A percentile compares a stretch with the other conserved stretches of the same genome.
Conservation (phyloP, 2,329 filamentous ascomycete species). For the Paracorniculantispora psalliotae region DNA sequence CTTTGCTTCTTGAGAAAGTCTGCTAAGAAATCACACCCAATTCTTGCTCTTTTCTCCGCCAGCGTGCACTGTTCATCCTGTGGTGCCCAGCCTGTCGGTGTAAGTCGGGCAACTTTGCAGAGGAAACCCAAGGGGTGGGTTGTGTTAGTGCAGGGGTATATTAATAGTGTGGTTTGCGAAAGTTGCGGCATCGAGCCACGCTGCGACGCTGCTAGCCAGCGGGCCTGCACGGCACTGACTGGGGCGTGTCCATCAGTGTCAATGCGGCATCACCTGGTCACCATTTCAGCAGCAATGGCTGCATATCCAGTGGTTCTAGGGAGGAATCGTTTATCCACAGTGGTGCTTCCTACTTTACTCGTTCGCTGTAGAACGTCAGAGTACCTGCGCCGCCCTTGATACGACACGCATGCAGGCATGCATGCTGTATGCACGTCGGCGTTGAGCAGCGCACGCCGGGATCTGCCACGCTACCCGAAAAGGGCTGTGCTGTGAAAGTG, state of each 20-base stretch:
- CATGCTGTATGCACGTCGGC: background rate
- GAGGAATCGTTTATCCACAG: no score
- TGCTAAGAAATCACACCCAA: no score
- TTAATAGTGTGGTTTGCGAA: background rate
- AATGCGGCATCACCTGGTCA: background rate
- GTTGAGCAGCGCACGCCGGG: background rate
- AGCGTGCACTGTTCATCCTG: no score
- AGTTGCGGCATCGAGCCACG: background rate
- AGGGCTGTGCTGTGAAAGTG: background rate
- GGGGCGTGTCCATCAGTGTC: background rate
- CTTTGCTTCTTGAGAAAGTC: no score
- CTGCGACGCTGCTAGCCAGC: background rate
- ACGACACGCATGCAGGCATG: background rate
- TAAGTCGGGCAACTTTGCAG: background rate
- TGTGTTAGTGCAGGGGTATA: background rate
- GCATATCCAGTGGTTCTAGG: no score
- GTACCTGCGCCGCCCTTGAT: background rate
- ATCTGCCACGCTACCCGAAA: background rate
- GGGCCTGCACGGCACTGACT: background rate
- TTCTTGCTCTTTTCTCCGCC: no score
- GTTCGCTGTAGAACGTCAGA: no score
- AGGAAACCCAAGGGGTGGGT: background rate
- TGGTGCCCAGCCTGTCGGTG: no score
- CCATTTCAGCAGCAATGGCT: background rate
- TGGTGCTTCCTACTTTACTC: no score